These are phyloP conservation scores for Smittium mucronatum DNA, from an alignment of 371 early-diverging fungal genomes.

Conservation along the genomic window DNA sequence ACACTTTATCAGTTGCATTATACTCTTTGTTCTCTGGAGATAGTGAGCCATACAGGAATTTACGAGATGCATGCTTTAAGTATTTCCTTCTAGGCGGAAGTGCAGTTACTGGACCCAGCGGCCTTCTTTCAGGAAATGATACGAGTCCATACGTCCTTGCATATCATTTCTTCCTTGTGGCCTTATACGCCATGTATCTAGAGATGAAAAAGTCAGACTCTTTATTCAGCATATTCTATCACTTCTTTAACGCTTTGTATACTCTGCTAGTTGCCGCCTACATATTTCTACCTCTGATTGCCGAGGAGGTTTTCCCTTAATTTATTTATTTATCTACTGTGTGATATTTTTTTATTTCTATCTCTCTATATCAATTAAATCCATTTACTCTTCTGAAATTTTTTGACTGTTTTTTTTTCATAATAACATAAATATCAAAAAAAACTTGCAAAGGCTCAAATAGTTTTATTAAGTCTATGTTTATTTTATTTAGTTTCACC, in stretches of 20 bases:
- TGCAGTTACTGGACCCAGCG: constrained; percentile 68
- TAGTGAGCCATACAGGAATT: constrained; percentile 40
- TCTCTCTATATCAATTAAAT: background rate
- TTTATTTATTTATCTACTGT: background rate
- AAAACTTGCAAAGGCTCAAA: too few species aligned
- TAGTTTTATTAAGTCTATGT: background rate
- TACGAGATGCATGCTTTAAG: constrained; percentile 76
- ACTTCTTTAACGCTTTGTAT: constrained; percentile 26
- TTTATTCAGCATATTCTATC: constrained; percentile 15
- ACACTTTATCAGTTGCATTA: constrained; percentile 79
- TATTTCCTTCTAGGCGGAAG: constrained; percentile 75
- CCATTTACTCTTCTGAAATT: too few species aligned
- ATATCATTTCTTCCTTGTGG: constrained; percentile 74
- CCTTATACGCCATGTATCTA: constrained; percentile 46
- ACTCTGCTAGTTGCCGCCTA: constrained; percentile 32
- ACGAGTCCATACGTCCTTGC: constrained; percentile 52
- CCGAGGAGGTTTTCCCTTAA: constrained; percentile 30
- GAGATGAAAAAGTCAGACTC: constrained; percentile 17
- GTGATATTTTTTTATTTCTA: background rate
- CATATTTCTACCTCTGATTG: constrained; percentile 32
- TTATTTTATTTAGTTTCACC: background rate
- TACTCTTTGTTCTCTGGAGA: constrained; percentile 77
- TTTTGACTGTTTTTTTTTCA: too few species aligned
- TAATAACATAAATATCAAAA: too few species aligned
- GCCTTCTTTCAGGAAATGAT: constrained; percentile 60